Evolutionary conservation across 78 protist species (phyloP).

Genomic region (Dictyostelium purpureum): DNA sequence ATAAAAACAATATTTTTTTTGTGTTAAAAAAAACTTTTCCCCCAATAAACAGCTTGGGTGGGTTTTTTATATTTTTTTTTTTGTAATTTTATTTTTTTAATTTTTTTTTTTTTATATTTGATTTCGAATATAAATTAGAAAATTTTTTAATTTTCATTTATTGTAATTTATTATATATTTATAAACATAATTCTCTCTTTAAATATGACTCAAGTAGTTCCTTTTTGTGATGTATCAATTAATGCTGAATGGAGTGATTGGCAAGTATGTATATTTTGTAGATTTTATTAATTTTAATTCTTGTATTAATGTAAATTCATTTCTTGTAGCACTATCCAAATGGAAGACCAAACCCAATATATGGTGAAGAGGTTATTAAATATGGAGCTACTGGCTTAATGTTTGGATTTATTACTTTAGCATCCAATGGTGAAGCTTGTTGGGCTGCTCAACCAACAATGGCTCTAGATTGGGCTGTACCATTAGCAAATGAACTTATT

Average conservation of each 20-base stretch:
- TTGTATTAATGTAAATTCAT: no score
- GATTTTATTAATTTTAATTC: no score
- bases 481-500: not conserved
- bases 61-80: not conserved
- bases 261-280: no score
- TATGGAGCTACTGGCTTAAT: not conserved
- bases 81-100: not conserved
- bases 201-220: not conserved
- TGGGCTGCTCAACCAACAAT: not conserved
- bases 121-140: not conserved
- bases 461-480: not conserved
- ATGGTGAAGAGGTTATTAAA: not conserved
- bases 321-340: no score
- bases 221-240: not conserved
- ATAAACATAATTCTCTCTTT: no score
- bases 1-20: no score
- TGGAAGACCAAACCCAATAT: constrained; percentile 18
- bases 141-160: no score
- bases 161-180: no score
- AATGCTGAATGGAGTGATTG: not conserved
- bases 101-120: not conserved
- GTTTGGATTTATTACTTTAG: not conserved
- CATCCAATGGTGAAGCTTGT: not conserved
- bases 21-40: no score
- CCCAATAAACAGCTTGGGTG: not conserved